Percentiles rank a stretch among this genome's conserved stretches.
Evolutionary conservation across 2,329 filamentous ascomycete species (phyloP).

Genomic region (Microascus cirrosus): DNA sequence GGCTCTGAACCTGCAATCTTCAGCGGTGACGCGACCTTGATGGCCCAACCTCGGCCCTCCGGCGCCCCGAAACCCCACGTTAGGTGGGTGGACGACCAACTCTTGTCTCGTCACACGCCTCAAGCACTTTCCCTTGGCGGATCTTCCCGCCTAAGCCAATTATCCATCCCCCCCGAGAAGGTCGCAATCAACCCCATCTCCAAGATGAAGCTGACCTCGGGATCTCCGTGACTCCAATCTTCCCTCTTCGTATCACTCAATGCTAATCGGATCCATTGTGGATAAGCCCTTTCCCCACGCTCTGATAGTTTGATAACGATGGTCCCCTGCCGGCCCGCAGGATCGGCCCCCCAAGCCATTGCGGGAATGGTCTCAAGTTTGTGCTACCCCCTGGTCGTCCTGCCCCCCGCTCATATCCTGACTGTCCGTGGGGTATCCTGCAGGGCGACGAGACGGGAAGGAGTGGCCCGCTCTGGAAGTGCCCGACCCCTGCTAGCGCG

Average conservation of each 20-base stretch:
- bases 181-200: not conserved
- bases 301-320: conserved; percentile 5
- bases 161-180: not conserved
- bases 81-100: not conserved
- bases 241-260: not conserved
- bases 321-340: not conserved
- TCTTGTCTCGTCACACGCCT: not conserved
- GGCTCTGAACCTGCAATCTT: not conserved
- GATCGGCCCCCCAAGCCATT: not conserved
- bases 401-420: not conserved
- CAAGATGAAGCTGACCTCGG: not conserved
- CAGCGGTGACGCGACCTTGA: not conserved
- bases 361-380: not conserved
- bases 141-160: not conserved
- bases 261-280: not conserved
- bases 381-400: not conserved
- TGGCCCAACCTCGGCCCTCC: not conserved
- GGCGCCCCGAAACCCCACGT: not conserved
- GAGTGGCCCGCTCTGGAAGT: not conserved
- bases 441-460: conserved; percentile 4
- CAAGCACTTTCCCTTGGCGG: not conserved
- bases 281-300: not conserved
- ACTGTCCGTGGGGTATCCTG: conserved; percentile 1
- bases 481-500: not conserved
- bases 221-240: not conserved